Base-by-base conservation (phyloP, 2,329 filamentous ascomycete species). In the Apiospora phragmitis region DNA sequence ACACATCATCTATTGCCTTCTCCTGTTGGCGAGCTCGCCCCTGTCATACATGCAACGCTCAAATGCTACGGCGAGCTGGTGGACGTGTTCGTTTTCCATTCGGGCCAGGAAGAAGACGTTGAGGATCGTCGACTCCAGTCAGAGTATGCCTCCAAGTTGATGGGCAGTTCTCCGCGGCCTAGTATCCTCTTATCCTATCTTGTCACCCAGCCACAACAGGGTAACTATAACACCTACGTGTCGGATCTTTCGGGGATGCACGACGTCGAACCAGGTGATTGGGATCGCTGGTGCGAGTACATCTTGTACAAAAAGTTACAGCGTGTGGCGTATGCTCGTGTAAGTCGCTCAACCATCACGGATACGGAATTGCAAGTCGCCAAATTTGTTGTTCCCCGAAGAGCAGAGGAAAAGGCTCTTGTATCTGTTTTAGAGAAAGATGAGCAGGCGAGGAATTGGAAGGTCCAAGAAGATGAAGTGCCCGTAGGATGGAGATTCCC, bases 221-320 rank as follows among this genome's bases (percentile, higher is more conserved):
- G 96, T 72, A 99, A 99, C 80, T 99, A 99, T 85, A 95, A 98
- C 80, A 97, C 91, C 0, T 98, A 97, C 77, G 96, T 98, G 32
- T 94, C 94, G 70, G 88, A 94, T 69, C 85, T 85, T 71, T 97
- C 93, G 71, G 94, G 94, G 12, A 99, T 99, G 96, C 91, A 93
- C 77, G 96, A 99, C 78, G 96, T 99, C 67, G 96, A 99, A 78
- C 89, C 91, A 0, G 91, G 87, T 3, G 96, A 99, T 80, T 97
- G 94, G 94, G 96, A 99, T 81, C 87, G 96, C 70, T 99, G 96
- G 96, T 99, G 96, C 85, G 95, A 99, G 85, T 99, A 99, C 82
- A 98, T 99, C 74, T 85, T 99, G 35, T 99, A 94, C 87, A 98
- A 98, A 86, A 91, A 91, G 16, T 83, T 99, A 73, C 92, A 91